Evolutionary conservation across 1,284 basidiomycete genomes (phyloP).

Genomic region (Xerocomus amazonicus): DNA sequence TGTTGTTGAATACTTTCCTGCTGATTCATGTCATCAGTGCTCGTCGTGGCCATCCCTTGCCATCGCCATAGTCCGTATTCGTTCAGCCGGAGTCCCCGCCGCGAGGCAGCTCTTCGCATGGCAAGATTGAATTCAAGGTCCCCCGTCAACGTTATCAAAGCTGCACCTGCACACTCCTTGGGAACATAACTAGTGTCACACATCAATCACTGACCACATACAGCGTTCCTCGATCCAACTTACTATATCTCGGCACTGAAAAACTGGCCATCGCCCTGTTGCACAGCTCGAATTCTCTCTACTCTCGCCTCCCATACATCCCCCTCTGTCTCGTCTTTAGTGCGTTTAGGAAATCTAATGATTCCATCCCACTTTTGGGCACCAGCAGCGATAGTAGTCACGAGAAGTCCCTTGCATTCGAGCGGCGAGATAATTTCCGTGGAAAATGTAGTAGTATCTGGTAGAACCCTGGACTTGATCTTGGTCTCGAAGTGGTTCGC

Average conservation of each 20-base stretch:
- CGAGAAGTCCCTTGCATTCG: slow-evolving; percentile 41
- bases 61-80: slow-evolving; percentile 59
- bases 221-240: slow-evolving; percentile 16
- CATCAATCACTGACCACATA: not conserved
- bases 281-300: slow-evolving; percentile 32
- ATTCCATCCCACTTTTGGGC: slow-evolving; percentile 47
- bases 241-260: slow-evolving; percentile 43
- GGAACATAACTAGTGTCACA: slow-evolving; percentile 42
- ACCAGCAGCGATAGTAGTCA: slow-evolving; percentile 30
- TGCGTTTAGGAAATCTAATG: slow-evolving; percentile 39
- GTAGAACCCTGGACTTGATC: slow-evolving; percentile 2
- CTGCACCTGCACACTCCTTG: slow-evolving; percentile 45
- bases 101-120: slow-evolving; percentile 40
- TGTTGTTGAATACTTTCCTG: slow-evolving; percentile 10
- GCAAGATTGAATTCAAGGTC: slow-evolving; percentile 44
- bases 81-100: slow-evolving; percentile 46
- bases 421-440: slow-evolving; percentile 39
- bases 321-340: not conserved
- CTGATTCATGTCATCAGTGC: slow-evolving; percentile 1
- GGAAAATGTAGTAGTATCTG: slow-evolving; percentile 29
- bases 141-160: slow-evolving; percentile 50
- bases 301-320: slow-evolving; percentile 21
- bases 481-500: slow-evolving; percentile 14
- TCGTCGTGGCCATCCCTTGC: slow-evolving; percentile 16
- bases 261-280: slow-evolving; percentile 37